These are phyloP conservation scores for Cercospora nicotianae DNA, from an alignment of 2,329 filamentous ascomycete species.

Conservation along the genomic window DNA sequence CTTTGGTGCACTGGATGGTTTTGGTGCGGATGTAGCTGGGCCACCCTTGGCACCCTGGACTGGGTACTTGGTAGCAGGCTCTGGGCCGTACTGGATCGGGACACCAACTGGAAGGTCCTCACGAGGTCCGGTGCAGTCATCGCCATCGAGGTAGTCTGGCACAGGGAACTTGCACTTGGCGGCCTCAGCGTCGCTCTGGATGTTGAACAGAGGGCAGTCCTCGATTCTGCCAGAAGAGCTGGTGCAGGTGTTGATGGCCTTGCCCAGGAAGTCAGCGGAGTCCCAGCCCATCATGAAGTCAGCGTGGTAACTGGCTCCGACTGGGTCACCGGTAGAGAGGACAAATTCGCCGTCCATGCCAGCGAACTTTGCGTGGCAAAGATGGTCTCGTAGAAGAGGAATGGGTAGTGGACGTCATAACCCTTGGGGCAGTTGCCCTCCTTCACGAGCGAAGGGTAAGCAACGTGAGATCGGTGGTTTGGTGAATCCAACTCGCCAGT, in stretches of 20 bases:
- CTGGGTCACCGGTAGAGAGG: slow-evolving; percentile 74
- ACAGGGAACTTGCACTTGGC: slow-evolving; percentile 62
- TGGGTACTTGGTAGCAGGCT: slow-evolving; percentile 41
- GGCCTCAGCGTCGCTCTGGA: slow-evolving; percentile 60
- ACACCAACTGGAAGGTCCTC: slow-evolving; percentile 66
- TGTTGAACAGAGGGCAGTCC: slow-evolving; percentile 73
- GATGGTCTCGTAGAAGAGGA: slow-evolving; percentile 83
- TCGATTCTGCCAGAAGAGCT: slow-evolving; percentile 65
- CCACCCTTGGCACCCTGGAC: slow-evolving; percentile 30
- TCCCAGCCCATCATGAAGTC: slow-evolving; percentile 85
- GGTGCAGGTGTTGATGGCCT: slow-evolving; percentile 74
- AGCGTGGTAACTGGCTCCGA: slow-evolving; percentile 70
- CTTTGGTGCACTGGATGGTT: not conserved
- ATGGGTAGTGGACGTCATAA: slow-evolving; percentile 67
- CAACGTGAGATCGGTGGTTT: slow-evolving; percentile 66
- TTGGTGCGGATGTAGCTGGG: slow-evolving; percentile 19
- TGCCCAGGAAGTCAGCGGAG: slow-evolving; percentile 60
- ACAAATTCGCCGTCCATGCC: slow-evolving; percentile 68
- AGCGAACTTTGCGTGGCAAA: slow-evolving; percentile 70
- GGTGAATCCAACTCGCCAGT: slow-evolving; percentile 59
- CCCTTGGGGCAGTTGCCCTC: slow-evolving; percentile 71
- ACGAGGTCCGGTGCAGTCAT: slow-evolving; percentile 60
- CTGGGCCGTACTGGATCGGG: slow-evolving; percentile 50
- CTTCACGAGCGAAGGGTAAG: slow-evolving; percentile 75
- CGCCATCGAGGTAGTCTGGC: slow-evolving; percentile 56